Conservation (phyloP, 345 rosid species). For the Dipteronia sinensis region DNA sequence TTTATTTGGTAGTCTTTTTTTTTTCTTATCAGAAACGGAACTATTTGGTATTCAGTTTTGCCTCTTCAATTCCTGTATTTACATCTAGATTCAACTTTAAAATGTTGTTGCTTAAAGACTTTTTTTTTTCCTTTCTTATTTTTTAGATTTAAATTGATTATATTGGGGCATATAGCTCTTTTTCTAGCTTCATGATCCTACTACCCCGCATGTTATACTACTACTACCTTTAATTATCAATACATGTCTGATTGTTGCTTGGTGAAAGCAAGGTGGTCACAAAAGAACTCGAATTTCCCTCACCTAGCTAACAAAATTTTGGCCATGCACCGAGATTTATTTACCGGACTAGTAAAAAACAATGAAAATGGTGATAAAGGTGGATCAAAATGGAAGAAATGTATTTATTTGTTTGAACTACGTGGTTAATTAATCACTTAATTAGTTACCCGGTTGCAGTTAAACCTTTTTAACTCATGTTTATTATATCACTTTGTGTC, state of each 20-base stretch:
- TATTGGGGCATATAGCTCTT: background rate
- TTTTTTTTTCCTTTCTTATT: background rate
- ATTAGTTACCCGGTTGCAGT: background rate
- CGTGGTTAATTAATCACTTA: background rate
- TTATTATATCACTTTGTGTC: background rate
- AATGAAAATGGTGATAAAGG: background rate
- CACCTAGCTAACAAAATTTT: background rate
- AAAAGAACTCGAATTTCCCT: background rate
- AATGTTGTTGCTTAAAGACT: constrained; percentile 9
- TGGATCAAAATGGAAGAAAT: background rate
- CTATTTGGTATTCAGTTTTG: constrained; percentile 13
- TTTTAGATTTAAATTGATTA: background rate
- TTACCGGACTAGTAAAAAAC: background rate
- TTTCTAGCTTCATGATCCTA: background rate
- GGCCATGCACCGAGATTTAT: background rate
- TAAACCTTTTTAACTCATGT: background rate
- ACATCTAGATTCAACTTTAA: background rate
- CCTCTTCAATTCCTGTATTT: constrained; percentile 4
- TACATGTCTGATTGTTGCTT: constrained; percentile 3
- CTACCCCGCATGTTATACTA: background rate
- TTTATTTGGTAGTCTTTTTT: constrained; percentile 18
- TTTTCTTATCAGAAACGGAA: background rate
- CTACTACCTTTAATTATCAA: background rate
- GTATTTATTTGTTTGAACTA: background rate
- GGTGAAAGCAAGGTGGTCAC: background rate